phyloP scores from a whole-genome alignment of 164 flowering plant genomes.

The Stephania yunnanensis region DNA sequence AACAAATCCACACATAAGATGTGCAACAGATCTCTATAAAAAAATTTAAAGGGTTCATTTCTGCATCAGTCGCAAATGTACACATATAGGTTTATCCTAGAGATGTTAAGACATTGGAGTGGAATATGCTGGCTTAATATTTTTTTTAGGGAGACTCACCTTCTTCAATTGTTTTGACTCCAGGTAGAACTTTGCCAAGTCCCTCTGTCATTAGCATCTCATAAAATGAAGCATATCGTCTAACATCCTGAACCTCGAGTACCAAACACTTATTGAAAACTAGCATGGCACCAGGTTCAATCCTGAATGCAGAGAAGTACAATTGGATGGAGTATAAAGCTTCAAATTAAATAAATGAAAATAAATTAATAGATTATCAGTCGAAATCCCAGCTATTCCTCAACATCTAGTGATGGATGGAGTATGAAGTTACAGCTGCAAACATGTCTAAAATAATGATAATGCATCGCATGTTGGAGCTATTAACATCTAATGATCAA shows the following conservation, averaged over 20 bases:
- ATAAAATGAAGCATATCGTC: constrained; percentile 53
- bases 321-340: neutral
- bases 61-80: neutral
- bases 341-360: neutral
- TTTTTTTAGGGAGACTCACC: constrained; percentile 30
- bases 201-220: constrained; percentile 64
- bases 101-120: neutral
- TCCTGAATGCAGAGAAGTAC: constrained; percentile 29
- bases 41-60: too few species aligned
- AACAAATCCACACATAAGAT: too few species aligned
- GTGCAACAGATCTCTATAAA: too few species aligned
- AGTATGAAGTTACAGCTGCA: neutral
- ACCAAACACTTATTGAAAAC: constrained; percentile 63
- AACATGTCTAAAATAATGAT: too few species aligned
- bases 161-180: constrained; percentile 61
- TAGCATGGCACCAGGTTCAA: constrained; percentile 47
- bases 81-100: neutral
- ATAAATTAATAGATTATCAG: neutral
- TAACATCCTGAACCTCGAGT: constrained; percentile 63
- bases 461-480: neutral
- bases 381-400: neutral
- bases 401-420: too few species aligned
- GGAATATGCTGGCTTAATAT: neutral
- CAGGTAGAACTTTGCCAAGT: constrained; percentile 67
- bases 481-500: neutral